Percentiles rank a stretch among this genome's conserved stretches.
Conservation (phyloP, 768 basidiomycete genomes). For the Pseudohyphozyma bogoriensis region DNA sequence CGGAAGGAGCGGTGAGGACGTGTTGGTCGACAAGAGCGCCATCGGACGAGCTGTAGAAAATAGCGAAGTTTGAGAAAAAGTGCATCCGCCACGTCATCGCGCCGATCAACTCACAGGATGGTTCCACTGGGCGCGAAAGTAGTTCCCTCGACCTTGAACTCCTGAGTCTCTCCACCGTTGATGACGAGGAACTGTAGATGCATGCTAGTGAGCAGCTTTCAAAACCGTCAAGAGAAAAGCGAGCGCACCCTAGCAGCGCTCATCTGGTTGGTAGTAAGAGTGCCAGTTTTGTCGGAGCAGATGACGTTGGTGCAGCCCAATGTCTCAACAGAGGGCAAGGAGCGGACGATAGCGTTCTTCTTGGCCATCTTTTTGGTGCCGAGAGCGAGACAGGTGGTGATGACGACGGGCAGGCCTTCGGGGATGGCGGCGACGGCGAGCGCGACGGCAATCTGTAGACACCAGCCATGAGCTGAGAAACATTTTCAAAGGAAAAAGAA, state of each 20-base stretch:
- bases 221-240: not conserved
- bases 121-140: constrained; percentile 80
- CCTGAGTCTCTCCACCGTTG: constrained; percentile 48
- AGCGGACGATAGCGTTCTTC: constrained; percentile 94
- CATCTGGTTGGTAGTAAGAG: constrained; percentile 58
- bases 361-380: constrained; percentile 99
- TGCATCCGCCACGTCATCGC: no score
- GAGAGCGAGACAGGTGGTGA: constrained; percentile 89
- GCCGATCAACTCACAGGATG: constrained; percentile 42
- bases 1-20: constrained; percentile 33
- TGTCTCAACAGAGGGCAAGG: constrained; percentile 92
- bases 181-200: constrained; percentile 60
- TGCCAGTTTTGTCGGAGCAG: constrained; percentile 95
- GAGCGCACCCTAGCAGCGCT: constrained; percentile 55
- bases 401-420: constrained; percentile 95
- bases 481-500: no score
- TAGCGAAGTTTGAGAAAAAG: no score
- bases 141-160: constrained; percentile 79
- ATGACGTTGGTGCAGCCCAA: constrained; percentile 97
- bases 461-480: not conserved
- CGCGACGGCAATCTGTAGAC: constrained; percentile 69
- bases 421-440: constrained; percentile 98
- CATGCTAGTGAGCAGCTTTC: not conserved
- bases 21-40: constrained; percentile 52
- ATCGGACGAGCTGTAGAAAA: constrained; percentile 36